Conservation (phyloP, 139 green algal genomes). For the Chlamydomonas sp. region DNA sequence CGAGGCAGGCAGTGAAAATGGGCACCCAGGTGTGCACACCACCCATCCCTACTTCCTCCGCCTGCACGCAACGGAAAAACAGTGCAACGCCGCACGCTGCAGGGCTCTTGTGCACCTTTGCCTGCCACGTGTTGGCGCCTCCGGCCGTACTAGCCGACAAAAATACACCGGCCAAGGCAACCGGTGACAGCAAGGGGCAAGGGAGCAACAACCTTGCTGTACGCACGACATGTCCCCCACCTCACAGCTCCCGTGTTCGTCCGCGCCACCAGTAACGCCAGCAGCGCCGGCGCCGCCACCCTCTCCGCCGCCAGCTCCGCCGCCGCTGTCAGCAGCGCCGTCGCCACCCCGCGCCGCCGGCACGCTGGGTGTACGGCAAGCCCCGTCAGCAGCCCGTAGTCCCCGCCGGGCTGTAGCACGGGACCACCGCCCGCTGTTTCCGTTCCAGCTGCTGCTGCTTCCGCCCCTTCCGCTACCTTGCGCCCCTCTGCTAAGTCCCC, state of each 20-base stretch:
- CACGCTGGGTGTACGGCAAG: constrained; percentile 7
- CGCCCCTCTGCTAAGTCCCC: no score
- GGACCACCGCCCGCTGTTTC: no score
- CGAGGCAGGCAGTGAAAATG: not conserved
- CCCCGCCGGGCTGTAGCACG: not conserved
- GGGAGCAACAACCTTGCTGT: no score
- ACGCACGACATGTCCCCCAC: not conserved
- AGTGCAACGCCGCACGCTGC: no score
- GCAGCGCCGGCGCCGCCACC: not conserved
- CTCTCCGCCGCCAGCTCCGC: not conserved
- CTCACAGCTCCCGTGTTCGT: constrained; percentile 15
- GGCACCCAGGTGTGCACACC: not conserved
- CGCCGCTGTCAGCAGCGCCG: not conserved
- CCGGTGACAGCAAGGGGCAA: no score
- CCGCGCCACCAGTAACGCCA: constrained; percentile 26
- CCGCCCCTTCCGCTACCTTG: no score
- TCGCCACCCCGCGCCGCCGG: constrained; percentile 14
- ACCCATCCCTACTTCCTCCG: not conserved
- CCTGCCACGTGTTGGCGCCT: no score
- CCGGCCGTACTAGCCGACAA: no score
- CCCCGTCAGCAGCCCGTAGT: constrained; percentile 26
- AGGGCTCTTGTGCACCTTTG: no score
- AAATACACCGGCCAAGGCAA: no score
- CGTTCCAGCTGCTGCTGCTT: no score
- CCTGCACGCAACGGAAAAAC: no score